A percentile compares a stretch with the other conserved stretches of the same genome.
Conservation (phyloP, 345 rosid species). For the Eucalyptus urophylla region DNA sequence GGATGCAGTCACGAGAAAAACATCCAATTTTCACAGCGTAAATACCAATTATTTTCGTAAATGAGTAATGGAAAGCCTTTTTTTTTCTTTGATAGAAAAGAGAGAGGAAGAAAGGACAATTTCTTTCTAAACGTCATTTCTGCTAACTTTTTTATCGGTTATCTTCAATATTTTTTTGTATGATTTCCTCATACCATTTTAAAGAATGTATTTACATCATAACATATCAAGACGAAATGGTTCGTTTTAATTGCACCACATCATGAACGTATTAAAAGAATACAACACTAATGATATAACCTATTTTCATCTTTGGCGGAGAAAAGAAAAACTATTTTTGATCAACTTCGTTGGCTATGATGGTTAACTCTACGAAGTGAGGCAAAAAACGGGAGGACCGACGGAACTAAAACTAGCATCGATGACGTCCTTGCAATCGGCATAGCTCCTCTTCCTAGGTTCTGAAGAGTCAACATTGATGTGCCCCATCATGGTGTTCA, state of each 20-base stretch:
- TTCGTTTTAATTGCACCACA: too few species aligned
- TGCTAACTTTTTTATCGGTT: rapidly evolving
- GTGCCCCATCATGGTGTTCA: not conserved
- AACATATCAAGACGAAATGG: rapidly evolving
- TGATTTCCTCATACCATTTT: rapidly evolving
- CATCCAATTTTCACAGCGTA: rapidly evolving
- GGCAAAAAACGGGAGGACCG: not conserved
- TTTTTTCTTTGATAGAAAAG: too few species aligned
- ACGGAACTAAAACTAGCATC: too few species aligned
- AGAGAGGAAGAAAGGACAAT: rapidly evolving
- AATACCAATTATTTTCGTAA: too few species aligned
- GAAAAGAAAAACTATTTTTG: too few species aligned
- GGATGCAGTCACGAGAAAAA: rapidly evolving
- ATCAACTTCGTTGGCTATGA: too few species aligned
- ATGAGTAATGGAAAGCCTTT: too few species aligned
- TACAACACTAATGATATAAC: not conserved
- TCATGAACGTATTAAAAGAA: rapidly evolving
- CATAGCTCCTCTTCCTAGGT: not conserved
- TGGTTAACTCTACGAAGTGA: not conserved
- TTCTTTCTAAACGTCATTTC: too few species aligned
- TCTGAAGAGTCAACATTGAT: slow-evolving; percentile 1
- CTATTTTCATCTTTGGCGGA: not conserved
- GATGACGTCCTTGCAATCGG: slow-evolving; percentile 9
- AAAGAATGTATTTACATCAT: too few species aligned
- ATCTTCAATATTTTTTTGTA: too few species aligned